A percentile compares a stretch with the other conserved stretches of the same genome.
Conservation (phyloP, 2,329 filamentous ascomycete genomes). For the Monascus ruber region DNA sequence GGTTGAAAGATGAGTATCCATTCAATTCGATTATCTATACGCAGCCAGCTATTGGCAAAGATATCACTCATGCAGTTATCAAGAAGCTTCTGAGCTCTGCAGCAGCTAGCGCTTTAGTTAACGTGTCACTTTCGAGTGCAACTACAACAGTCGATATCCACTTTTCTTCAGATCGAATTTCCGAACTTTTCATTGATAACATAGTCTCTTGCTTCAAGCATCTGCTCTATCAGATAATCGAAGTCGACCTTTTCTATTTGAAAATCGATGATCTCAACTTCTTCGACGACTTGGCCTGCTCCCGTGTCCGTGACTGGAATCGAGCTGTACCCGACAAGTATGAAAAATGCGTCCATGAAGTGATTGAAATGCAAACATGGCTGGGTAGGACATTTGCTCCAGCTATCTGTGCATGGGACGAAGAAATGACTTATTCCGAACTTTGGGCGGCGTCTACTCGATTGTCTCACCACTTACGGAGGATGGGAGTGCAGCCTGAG, state of each 20-base stretch:
- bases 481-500: slow-evolving; percentile 28
- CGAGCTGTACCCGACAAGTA: slow-evolving; percentile 14
- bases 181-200: slow-evolving; percentile 19
- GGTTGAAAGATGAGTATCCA: no score
- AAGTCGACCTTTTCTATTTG: slow-evolving; percentile 3
- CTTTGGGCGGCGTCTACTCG: slow-evolving; percentile 27
- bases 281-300: slow-evolving; percentile 18
- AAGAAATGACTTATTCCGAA: slow-evolving; percentile 24
- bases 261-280: slow-evolving; percentile 19
- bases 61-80: no score
- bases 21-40: no score
- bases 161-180: slow-evolving; percentile 40
- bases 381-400: slow-evolving; percentile 11
- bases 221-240: slow-evolving; percentile 18
- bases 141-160: slow-evolving; percentile 42
- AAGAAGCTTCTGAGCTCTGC: no score
- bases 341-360: slow-evolving; percentile 24
- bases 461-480: slow-evolving; percentile 24
- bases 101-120: no score
- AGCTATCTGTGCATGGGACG: slow-evolving; percentile 26
- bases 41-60: no score
- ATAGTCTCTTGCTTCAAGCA: slow-evolving; percentile 23
- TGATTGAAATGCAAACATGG: slow-evolving; percentile 22
- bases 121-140: slow-evolving; percentile 2
- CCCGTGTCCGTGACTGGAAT: slow-evolving; percentile 26